Conservation (phyloP, 306 rosid genomes). For the Lathyrus tuberosus region DNA sequence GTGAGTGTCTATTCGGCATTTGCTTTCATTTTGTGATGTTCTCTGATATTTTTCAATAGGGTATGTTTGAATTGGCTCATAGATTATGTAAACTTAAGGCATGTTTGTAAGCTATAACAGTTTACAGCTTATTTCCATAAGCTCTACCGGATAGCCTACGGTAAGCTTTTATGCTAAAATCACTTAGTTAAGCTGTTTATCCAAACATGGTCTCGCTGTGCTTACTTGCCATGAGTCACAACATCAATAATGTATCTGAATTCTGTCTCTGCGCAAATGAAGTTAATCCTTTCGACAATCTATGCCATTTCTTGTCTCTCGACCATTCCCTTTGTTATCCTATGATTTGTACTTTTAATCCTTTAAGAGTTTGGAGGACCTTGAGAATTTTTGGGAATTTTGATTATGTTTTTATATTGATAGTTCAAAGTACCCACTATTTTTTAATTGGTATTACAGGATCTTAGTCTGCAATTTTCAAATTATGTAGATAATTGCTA, state of each 20-base stretch:
- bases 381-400: background rate
- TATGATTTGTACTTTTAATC: background rate
- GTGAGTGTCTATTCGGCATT: constrained; percentile 48
- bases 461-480: constrained; percentile 92
- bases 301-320: constrained; percentile 6
- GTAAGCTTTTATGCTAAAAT: background rate
- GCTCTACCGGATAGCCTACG: background rate
- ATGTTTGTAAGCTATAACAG: too few relatives aligned
- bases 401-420: constrained; percentile 33
- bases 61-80: too few relatives aligned
- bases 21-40: background rate
- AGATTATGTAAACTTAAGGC: too few relatives aligned
- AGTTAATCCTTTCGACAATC: constrained; percentile 1
- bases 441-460: constrained; percentile 84
- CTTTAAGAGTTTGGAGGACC: constrained; percentile 20
- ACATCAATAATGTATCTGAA: constrained; percentile 7
- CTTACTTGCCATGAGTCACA: background rate
- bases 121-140: background rate
- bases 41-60: too few relatives aligned
- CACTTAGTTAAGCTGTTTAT: background rate
- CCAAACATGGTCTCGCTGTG: background rate
- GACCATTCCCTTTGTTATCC: constrained; percentile 18
- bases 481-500: constrained; percentile 94
- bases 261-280: background rate
- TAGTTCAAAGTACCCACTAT: constrained; percentile 56